These are phyloP conservation scores for Penicillium goetzii DNA, from an alignment of 495 filamentous ascomycete genomes.

Conservation along the genomic window DNA sequence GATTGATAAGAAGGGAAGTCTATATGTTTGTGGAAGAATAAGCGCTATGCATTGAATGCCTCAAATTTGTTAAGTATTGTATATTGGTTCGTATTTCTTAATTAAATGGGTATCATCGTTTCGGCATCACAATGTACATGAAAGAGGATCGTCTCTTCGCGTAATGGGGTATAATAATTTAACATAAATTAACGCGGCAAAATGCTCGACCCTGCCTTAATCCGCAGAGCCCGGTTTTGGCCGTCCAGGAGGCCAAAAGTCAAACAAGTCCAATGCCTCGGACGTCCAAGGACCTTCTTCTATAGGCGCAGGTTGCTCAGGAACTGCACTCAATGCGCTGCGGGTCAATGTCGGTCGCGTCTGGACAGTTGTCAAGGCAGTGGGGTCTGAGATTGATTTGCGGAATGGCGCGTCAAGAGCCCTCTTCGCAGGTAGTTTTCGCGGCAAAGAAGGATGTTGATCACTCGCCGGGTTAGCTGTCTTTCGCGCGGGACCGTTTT, in stretches of 20 bases:
- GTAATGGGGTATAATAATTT: conserved; percentile 11
- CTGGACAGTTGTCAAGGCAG: conserved; percentile 27
- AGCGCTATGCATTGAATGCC: too few species aligned
- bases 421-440: conserved; percentile 15
- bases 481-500: neutral
- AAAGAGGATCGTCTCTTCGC: neutral
- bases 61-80: neutral
- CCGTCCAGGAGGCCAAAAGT: conserved; percentile 53
- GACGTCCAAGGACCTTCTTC: conserved; percentile 58
- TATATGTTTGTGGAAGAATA: too few species aligned
- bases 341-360: conserved; percentile 20
- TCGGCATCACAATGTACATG: conserved; percentile 6
- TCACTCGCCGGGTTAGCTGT: neutral
- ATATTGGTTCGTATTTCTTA: neutral
- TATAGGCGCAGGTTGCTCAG: conserved; percentile 15
- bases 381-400: conserved; percentile 45
- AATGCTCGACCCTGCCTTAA: neutral
- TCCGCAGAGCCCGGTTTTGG: conserved; percentile 35
- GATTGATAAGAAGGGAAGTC: too few species aligned
- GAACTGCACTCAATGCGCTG: conserved; percentile 24
- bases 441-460: conserved; percentile 7
- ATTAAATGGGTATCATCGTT: conserved; percentile 28
- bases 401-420: conserved; percentile 33
- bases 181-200: neutral
- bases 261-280: conserved; percentile 64